phyloP scores from a whole-genome alignment of 129 eudicot genomes.

The Solidago caesia region DNA sequence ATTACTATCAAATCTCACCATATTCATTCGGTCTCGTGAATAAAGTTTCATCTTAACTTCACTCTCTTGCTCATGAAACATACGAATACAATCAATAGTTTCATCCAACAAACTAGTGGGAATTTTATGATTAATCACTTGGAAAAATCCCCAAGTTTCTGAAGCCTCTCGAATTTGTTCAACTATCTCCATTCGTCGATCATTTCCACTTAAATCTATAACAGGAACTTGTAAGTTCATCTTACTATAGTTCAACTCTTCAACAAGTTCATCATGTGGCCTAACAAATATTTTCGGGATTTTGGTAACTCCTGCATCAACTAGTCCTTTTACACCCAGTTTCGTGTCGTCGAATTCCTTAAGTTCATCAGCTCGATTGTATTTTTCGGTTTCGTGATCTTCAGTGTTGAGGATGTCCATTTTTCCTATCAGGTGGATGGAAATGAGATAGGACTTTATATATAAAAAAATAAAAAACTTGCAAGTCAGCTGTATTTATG shows the following conservation, averaged over 20 bases:
- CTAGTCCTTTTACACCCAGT: slow-evolving; percentile 56
- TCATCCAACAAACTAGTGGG: slow-evolving; percentile 25
- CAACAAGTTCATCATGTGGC: slow-evolving; percentile 41
- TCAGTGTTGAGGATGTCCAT: not conserved
- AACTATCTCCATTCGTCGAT: slow-evolving; percentile 26
- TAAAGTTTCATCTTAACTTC: slow-evolving; percentile 38
- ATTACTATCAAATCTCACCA: slow-evolving; percentile 30
- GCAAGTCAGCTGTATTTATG: not conserved
- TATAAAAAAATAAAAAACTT: no score
- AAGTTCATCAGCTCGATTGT: slow-evolving; percentile 30
- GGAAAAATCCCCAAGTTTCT: slow-evolving; percentile 47
- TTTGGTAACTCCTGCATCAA: slow-evolving; percentile 35
- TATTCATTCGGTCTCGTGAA: slow-evolving; percentile 32
- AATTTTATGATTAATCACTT: slow-evolving; percentile 48
- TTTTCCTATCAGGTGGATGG: not conserved
- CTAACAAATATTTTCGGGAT: slow-evolving; percentile 46
- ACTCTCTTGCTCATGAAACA: slow-evolving; percentile 48
- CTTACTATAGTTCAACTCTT: slow-evolving; percentile 22
- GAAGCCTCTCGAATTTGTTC: slow-evolving; percentile 35
- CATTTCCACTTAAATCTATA: slow-evolving; percentile 33
- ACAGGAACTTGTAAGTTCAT: slow-evolving; percentile 27
- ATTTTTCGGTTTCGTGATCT: not conserved
- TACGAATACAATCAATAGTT: slow-evolving; percentile 35
- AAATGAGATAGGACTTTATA: not conserved
- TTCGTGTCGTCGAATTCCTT: slow-evolving; percentile 43